Base-by-base conservation (phyloP, 495 filamentous ascomycete genomes). In the Penicillium canescens region DNA sequence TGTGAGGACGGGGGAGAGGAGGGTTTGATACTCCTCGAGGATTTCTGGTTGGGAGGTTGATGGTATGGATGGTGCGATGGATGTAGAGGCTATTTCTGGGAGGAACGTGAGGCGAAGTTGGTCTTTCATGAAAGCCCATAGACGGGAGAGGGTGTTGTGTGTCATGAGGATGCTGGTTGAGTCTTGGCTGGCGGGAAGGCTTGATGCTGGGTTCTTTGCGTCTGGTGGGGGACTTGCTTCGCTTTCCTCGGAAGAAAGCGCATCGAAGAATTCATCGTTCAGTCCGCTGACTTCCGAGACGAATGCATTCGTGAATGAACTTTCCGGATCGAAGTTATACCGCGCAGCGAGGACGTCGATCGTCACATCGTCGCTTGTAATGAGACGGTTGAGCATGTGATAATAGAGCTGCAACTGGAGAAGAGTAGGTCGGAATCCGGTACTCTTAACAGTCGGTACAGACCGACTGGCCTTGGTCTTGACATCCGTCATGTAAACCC, bases 401-500 rank as follows among this genome's bases (percentile, higher is more conserved):
- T 91, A 91, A 63, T 98, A 98, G 2, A 97, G 73, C 72, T 95
- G 92, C 7, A 98, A 76, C 68, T 98, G 94, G 46, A 96, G 85
- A 46, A 84, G 76, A 0, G 94, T 90, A 0, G 86, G 88, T 10
- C 88, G 85, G 16, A 91, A 82, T n/a, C 86, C 82, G 2, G 84
- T 73, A 24, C 81, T 84, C 18, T 78, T 75, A 36, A 77, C 71
- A 21, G 77, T 78, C 0, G 93, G 92, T 1, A 90, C 54, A 11
- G 78, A 78, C 11, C 76, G 74, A 37, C 75, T 80, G 7, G 67
- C 78, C 41, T 92, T 82, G 1, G 95, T 98, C 67, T 98, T 98
- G 47, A 94, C 83, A 60, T 98, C 94, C 6, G 86, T 88, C 44
- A 98, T 70, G 66, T 92, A 97, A 12, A 92, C 75, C 26, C 74